Evolutionary conservation across 768 basidiomycete species (phyloP), one percentile per base, ranked within the genome.

Genomic region (Lactarius hengduanensis): DNA sequence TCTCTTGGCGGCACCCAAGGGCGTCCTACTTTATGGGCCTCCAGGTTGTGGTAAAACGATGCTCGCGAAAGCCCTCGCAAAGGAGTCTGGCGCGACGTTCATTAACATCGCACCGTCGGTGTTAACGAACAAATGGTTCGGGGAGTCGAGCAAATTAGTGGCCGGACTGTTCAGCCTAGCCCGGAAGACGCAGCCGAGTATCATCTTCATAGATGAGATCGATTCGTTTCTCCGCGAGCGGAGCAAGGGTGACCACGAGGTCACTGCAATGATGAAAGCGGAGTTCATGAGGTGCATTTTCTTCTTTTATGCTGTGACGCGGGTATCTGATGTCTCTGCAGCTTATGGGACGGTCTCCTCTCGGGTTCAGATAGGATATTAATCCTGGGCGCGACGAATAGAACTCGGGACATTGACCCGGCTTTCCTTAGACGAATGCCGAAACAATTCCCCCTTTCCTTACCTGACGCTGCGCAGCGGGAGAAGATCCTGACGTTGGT

Each of bases 41-140:
- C 97, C 97, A 1, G 96, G 97, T 7, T 99, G 97, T 70, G 97
- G 97, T 30, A 99, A 99, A 80, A 98, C 97, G 1, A 96, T 99
- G 94, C 83, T 99, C n/a, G 97, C 97, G 1, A 96, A 96, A 75
- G 96, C 96, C 2, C 83, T 99, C 9, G 97, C 97, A 13, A 97
- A 96, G 75, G 96, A 99, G 80, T 94, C 91, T 3, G 92, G 94
- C 20, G 97, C 97, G 8, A 96, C 95, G 0, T 99, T 99, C 74
- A 96, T 98, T 79, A 93, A 93, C 75, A 83, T 93, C 66, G 84
- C 89, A 7, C 84, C 89, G 41, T 89, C 87, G 3, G 86, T 86
- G 10, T 79, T 92, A 68, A 87, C 88, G 34, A 89, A 85, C 78
- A 90, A 91, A 73, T 92, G 91, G 92, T 92, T 89, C 70, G 92